Conservation (phyloP, 352 stramenopile genomes). For the Phytophthora hibernalis region DNA sequence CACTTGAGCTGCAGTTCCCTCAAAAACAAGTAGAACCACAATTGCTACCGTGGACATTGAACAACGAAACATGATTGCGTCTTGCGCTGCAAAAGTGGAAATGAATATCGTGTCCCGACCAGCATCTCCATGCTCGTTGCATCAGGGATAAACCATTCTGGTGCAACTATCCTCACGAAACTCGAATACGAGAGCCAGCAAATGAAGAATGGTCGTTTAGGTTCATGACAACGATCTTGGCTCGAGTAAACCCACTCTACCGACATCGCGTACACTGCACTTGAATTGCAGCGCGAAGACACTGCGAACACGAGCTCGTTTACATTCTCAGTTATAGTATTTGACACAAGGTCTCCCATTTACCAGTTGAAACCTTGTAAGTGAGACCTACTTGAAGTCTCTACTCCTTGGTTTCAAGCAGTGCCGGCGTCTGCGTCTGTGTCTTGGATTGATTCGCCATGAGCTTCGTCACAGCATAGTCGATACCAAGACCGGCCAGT, state of each 20-base stretch:
- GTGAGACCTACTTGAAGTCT: background rate
- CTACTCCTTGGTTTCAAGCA: constrained; percentile 18
- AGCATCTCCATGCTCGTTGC: background rate
- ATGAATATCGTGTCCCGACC: background rate
- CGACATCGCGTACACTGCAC: no score
- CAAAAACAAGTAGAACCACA: background rate
- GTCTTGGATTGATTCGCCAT: constrained; percentile 10
- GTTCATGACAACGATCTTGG: constrained; percentile 3
- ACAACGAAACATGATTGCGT: background rate
- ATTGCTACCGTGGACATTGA: background rate
- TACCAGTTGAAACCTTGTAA: background rate
- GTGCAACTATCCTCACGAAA: constrained; percentile 9
- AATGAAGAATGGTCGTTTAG: constrained; percentile 3
- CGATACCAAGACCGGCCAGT: constrained; percentile 21
- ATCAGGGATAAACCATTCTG: constrained; percentile 12
- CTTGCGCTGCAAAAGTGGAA: constrained; percentile 2
- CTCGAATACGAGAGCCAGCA: constrained; percentile 12
- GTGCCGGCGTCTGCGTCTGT: constrained; percentile 10
- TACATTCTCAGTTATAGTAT: constrained; percentile 15
- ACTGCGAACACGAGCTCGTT: background rate
- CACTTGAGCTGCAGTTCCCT: constrained; percentile 4
- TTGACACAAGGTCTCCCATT: no score
- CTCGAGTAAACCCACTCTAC: no score
- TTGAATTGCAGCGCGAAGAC: background rate
- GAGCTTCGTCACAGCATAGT: constrained; percentile 27